Evolutionary conservation across 257 asterid genomes (phyloP).

Genomic region (Capsicum pubescens): DNA sequence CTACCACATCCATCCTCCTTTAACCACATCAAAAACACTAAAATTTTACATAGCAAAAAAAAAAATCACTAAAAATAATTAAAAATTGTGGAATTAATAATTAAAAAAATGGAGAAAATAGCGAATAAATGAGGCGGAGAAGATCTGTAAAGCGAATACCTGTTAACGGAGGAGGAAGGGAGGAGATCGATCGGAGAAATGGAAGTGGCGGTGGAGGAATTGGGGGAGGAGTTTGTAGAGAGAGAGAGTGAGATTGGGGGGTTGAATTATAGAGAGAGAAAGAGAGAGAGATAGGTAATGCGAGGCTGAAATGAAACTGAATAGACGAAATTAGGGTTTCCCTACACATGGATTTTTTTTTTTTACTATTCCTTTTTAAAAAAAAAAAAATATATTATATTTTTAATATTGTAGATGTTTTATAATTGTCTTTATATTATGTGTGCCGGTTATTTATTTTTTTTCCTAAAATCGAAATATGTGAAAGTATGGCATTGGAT

Average conservation of each 20-base stretch:
- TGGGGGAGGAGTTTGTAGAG: neutral
- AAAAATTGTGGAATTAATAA: too few relatives aligned
- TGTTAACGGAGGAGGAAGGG: neutral
- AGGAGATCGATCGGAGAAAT: neutral
- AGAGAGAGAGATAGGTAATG: constrained; percentile 19
- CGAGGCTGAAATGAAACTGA: constrained; percentile 38
- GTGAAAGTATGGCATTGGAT: too few relatives aligned
- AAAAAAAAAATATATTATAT: too few relatives aligned
- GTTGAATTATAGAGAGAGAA: constrained; percentile 23
- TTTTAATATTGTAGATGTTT: too few relatives aligned
- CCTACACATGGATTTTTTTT: neutral
- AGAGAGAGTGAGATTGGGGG: constrained; percentile 20
- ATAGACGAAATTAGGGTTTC: constrained; percentile 54
- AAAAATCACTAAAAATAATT: too few relatives aligned
- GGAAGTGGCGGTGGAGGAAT: neutral
- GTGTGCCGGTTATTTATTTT: too few relatives aligned
- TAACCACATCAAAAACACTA: too few relatives aligned
- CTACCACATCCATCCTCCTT: too few relatives aligned
- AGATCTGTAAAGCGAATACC: constrained; percentile 12
- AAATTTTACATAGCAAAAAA: too few relatives aligned
- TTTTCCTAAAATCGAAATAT: too few relatives aligned
- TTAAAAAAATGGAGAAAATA: neutral
- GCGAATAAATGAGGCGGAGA: neutral
- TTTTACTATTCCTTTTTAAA: neutral
- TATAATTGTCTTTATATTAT: too few relatives aligned